Evolutionary conservation across 2,329 filamentous ascomycete species (phyloP), one percentile per base, ranked within the genome.

Genomic region (Myrmaecium sp.): DNA sequence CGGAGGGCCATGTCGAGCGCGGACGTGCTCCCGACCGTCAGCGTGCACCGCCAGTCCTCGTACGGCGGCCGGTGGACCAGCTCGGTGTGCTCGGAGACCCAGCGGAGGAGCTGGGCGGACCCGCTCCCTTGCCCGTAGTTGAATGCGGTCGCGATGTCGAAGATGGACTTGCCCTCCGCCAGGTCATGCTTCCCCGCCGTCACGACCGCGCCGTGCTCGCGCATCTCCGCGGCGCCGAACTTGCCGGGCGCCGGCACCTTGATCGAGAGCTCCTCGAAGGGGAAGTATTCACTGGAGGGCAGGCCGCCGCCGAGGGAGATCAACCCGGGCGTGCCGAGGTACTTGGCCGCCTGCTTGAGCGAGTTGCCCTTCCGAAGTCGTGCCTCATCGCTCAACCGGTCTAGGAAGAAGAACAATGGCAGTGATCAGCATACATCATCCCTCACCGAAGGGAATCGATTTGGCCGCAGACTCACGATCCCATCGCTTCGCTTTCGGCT

Each of bases 61-160:
- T 95, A 95, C 0, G 80, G 81, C 10, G 86, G 84, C 33, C 70
- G 64, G 51, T 82, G 80, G 10, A 93, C 72, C 30, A 95, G 70
- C 56, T 98, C 86, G 0, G 84, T 92, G 54, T 95, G 89, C 58
- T 98, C 89, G 0, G 84, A 91, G 26, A 95, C 64, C 57, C 79
- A 95, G 33, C 89, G 74, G 35, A 94, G 59, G 50, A 98, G 62
- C 55, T 93, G 89, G 3, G 82, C 77, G 7, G 81, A 71, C 11
- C 89, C 89, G 11, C 72, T 72, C 6, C 83, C 74, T 55, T 93
- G 83, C 17, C 79, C 81, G 49, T 98, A 98, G 56, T 98, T 95
- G 48, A 94, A 73, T 1, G 78, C 78, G 34, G 91, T 81, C 23
- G 79, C 71, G 27, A 98, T 68, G 54, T 98, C 89, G 57, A 52